Conservation (phyloP, 2,329 filamentous ascomycete species). For the Venturia asperata region DNA sequence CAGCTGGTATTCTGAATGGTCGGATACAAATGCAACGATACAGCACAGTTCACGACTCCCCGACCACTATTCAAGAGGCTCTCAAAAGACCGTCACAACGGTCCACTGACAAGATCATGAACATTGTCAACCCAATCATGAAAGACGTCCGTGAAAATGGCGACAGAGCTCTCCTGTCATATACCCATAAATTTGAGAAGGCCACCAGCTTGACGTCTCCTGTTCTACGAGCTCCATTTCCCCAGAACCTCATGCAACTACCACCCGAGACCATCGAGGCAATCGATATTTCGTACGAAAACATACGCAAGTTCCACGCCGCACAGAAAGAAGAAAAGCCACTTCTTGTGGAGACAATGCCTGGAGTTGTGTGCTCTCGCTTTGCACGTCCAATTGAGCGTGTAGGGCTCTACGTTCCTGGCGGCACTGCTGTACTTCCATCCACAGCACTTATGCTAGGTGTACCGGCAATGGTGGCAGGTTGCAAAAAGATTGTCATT, state of each 20-base stretch:
- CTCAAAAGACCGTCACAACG: constrained; percentile 87
- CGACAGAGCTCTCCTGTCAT: constrained; percentile 80
- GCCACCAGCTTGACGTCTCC: constrained; percentile 84
- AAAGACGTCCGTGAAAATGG: constrained; percentile 75
- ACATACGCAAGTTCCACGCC: constrained; percentile 88
- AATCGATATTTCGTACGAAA: constrained; percentile 91
- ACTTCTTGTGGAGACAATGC: constrained; percentile 91
- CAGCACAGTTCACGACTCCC: constrained; percentile 57
- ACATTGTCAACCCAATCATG: constrained; percentile 86
- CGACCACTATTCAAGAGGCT: constrained; percentile 61
- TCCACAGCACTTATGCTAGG: constrained; percentile 97
- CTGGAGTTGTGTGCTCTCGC: constrained; percentile 87
- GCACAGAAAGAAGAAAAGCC: constrained; percentile 81
- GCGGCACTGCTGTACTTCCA: constrained; percentile 92
- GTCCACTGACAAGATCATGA: constrained; percentile 88
- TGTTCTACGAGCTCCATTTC: constrained; percentile 84
- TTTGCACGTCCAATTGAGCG: constrained; percentile 89
- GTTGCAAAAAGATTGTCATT: constrained; percentile 89
- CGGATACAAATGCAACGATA: constrained; percentile 80
- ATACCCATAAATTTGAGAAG: constrained; percentile 97
- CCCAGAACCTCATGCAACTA: constrained; percentile 76
- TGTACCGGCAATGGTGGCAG: constrained; percentile 94
- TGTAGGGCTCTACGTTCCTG: constrained; percentile 93
- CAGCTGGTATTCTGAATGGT: constrained; percentile 42
- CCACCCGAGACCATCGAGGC: constrained; percentile 76